These are phyloP conservation scores for Cronartium quercuum DNA, from an alignment of 1,284 basidiomycete genomes.

Conservation along the genomic window DNA sequence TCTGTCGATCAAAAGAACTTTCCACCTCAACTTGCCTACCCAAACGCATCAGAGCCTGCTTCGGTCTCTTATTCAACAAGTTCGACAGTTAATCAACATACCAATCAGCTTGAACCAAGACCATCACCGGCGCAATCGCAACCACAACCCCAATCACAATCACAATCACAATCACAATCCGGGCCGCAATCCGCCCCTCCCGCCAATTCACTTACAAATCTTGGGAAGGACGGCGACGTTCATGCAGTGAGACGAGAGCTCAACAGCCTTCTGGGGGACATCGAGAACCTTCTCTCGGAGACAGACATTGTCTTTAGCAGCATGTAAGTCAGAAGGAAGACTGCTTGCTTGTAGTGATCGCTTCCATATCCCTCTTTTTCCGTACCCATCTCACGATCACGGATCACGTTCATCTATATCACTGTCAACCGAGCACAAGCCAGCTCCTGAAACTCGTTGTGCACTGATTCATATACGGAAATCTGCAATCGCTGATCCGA, in stretches of 20 bases:
- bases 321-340: background rate
- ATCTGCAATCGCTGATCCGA: too few relatives aligned
- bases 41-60: background rate
- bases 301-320: background rate
- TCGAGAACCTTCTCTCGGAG: background rate
- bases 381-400: too few relatives aligned
- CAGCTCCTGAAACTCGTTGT: too few relatives aligned
- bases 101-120: too few relatives aligned
- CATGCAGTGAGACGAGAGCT: background rate
- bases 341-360: too few relatives aligned
- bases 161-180: background rate
- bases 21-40: background rate
- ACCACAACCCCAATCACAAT: background rate
- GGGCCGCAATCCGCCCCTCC: background rate
- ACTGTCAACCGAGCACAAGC: too few relatives aligned
- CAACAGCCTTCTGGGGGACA: background rate
- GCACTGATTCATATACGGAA: too few relatives aligned
- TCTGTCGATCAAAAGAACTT: background rate
- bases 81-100: too few relatives aligned
- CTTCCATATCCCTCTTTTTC: too few relatives aligned
- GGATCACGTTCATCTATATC: too few relatives aligned
- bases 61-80: background rate
- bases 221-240: background rate
- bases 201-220: background rate
- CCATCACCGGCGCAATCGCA: too few relatives aligned